A percentile compares a stretch with the other conserved stretches of the same genome.
Evolutionary conservation across 2,329 filamentous ascomycete genomes (phyloP).

Genomic region (Monosporascus sp.): DNA sequence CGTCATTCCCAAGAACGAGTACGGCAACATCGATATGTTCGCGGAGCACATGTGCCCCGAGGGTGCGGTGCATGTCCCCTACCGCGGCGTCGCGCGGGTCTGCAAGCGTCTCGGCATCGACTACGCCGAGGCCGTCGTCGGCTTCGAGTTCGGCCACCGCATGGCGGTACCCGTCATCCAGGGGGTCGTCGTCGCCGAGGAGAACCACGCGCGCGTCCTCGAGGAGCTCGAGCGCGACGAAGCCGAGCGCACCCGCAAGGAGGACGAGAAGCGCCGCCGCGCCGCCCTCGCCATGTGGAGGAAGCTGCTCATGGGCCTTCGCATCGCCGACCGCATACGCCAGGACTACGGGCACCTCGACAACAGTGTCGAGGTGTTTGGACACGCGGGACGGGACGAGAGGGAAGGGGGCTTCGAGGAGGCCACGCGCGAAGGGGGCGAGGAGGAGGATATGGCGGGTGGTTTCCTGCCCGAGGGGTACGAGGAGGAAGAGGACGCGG

Average conservation of each 20-base stretch:
- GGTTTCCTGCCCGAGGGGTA: constrained; percentile 57
- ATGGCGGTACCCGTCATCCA: constrained; percentile 90
- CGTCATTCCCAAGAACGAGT: constrained; percentile 86
- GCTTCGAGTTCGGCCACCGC: constrained; percentile 92
- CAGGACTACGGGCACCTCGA: constrained; percentile 67
- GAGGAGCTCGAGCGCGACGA: constrained; percentile 77
- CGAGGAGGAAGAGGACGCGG: constrained; percentile 36
- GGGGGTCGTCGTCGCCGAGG: constrained; percentile 81
- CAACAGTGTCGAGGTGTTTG: constrained; percentile 48
- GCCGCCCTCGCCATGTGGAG: constrained; percentile 73
- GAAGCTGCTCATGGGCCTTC: constrained; percentile 78
- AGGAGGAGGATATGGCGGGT: constrained; percentile 50
- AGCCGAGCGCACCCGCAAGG: constrained; percentile 68
- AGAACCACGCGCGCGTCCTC: constrained; percentile 68
- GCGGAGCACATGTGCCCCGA: constrained; percentile 85
- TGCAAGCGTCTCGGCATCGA: constrained; percentile 83
- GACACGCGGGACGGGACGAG: constrained; percentile 37
- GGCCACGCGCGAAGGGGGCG: constrained; percentile 17
- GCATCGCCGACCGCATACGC: constrained; percentile 72
- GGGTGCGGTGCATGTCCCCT: constrained; percentile 76
- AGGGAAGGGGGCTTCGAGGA: constrained; percentile 9
- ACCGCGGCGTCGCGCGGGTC: constrained; percentile 68
- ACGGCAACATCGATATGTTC: constrained; percentile 95
- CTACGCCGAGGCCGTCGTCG: constrained; percentile 89
- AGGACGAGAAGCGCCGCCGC: constrained; percentile 77